phyloP scores from a whole-genome alignment of 257 asterid species.

The Solanum virginianum region DNA sequence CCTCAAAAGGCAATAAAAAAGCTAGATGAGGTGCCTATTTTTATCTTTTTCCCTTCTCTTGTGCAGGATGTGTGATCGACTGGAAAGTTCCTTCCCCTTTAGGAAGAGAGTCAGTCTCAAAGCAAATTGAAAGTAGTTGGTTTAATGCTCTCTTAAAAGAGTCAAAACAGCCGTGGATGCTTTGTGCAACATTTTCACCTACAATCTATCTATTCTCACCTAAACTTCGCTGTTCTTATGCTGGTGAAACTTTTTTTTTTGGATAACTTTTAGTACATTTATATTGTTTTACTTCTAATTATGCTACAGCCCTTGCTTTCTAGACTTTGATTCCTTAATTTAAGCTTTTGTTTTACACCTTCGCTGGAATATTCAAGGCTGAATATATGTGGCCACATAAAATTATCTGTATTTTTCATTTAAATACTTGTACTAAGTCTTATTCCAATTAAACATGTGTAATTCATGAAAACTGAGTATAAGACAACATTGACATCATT shows the following conservation, averaged over 20 bases:
- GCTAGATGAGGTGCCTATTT: not conserved
- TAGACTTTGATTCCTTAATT: not conserved
- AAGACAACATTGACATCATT: not conserved
- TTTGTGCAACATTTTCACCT: not conserved
- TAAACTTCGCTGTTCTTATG: not conserved
- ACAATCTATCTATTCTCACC: not conserved
- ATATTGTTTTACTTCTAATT: not conserved
- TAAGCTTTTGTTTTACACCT: not conserved
- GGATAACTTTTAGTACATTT: not conserved
- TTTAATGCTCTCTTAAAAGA: not conserved
- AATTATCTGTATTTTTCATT: not conserved
- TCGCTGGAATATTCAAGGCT: not conserved
- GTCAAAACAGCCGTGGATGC: not conserved
- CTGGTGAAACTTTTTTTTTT: not conserved
- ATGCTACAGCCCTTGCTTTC: not conserved
- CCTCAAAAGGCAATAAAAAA: not conserved
- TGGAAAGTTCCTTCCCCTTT: not conserved
- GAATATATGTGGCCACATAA: not conserved
- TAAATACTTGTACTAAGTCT: not conserved
- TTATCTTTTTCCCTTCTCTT: not conserved
- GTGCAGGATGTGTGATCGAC: not conserved
- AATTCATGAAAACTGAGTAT: not conserved
- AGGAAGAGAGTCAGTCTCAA: not conserved
- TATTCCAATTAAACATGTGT: not conserved
- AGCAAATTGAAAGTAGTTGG: not conserved